Evolutionary conservation across 1,284 basidiomycete genomes (phyloP), one percentile per base, ranked within the genome.

Genomic region (Microbotryum scabiosae): DNA sequence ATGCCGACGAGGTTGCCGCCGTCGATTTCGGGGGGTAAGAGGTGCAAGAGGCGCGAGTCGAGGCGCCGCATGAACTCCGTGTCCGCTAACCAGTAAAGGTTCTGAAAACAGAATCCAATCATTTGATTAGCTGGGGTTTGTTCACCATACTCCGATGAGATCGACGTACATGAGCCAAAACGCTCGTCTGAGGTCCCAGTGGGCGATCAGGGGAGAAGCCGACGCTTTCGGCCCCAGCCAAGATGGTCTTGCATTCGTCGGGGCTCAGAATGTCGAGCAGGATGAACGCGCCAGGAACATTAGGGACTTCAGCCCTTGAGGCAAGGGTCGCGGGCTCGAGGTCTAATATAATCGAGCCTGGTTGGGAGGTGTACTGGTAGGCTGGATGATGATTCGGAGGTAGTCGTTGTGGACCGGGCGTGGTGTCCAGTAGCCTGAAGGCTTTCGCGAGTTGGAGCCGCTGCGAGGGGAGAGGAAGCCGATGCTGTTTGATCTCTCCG

Each of bases 61-160:
- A 82, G 75, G 32, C 75, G 75, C 3, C 72, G 69, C 32, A 79
- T 73, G 68, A 82, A 79, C 10, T 69, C 63, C 10, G 72, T 57
- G 65, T 82, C 80, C 3, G 81, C 79, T 21, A 82, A 75, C 79
- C 81, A 82, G 56, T 82, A 78, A 59, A 82, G 74, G 70, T 82
- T 82, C 66, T 80, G 78, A 0, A 79, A 79, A 4, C 81, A 7
- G 75, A 10, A 75, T 75, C 72, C 72, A 56, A 5, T 4, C 12
- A 2, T 18, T 14, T 41, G 9, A 41, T 41, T 18, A 18, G 36
- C 41, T n/a, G 26, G 18, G 4, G 25, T 18, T 9, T 25, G 18
- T 30, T 30, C 30, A 41, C 36, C 5, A 12, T 41, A 18, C 36
- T 41, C 5, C 14, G 12, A 41, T 41, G 12, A 18, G 36, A 26